Evolutionary conservation across 495 filamentous ascomycete genomes (phyloP).

Genomic region (Lentithecium fluviatile): DNA sequence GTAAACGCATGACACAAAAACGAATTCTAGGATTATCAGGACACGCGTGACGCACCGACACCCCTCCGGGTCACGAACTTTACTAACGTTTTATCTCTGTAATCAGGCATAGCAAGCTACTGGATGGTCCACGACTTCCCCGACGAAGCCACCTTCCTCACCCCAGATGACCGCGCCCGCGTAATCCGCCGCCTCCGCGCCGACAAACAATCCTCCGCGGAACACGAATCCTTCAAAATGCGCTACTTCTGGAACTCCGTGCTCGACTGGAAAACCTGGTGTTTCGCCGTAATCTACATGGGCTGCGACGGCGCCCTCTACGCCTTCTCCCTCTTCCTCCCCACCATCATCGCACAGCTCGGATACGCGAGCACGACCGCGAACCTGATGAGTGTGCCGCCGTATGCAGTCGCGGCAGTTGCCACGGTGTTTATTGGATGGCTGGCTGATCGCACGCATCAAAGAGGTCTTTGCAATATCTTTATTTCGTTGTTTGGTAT

Average conservation of each 20-base stretch:
- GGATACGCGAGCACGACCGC: slow-evolving; percentile 70
- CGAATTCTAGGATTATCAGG: too few relatives aligned
- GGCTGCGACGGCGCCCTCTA: slow-evolving; percentile 65
- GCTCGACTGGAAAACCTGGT: slow-evolving; percentile 86
- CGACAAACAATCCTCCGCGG: slow-evolving; percentile 76
- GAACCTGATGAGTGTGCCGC: slow-evolving; percentile 83
- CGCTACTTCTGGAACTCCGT: slow-evolving; percentile 72
- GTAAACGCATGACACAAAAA: too few relatives aligned
- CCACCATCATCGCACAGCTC: slow-evolving; percentile 73
- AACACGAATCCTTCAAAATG: slow-evolving; percentile 77
- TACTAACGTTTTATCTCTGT: too few relatives aligned
- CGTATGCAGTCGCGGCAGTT: slow-evolving; percentile 78
- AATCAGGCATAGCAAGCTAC: slow-evolving; percentile 69
- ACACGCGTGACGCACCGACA: too few relatives aligned
- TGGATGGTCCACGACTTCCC: slow-evolving; percentile 92
- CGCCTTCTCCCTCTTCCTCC: slow-evolving; percentile 87
- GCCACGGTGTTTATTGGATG: slow-evolving; percentile 76
- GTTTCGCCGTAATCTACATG: slow-evolving; percentile 50
- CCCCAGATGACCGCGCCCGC: slow-evolving; percentile 65
- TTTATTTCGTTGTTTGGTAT: slow-evolving; percentile 67
- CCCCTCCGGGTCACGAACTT: too few relatives aligned
- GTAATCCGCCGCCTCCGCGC: slow-evolving; percentile 69
- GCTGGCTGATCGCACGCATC: slow-evolving; percentile 72
- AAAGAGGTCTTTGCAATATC: slow-evolving; percentile 84
- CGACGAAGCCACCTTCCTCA: slow-evolving; percentile 75